Conservation (phyloP, 2,329 filamentous ascomycete genomes). For the Diaporthe eres region DNA sequence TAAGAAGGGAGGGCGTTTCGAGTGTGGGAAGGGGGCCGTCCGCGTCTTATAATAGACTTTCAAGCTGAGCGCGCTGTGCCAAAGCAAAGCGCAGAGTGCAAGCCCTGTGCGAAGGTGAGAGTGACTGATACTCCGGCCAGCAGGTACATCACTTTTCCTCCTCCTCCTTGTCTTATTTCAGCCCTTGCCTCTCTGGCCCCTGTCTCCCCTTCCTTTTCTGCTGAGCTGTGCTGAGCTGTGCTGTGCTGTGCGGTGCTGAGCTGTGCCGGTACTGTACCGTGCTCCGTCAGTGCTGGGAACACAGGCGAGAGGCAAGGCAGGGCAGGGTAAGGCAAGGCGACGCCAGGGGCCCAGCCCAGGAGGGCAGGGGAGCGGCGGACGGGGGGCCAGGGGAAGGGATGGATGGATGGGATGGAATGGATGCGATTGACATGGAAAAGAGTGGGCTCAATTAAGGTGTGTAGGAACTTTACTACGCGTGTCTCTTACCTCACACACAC, state of each 20-base stretch:
- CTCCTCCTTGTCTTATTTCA: slow-evolving; percentile 15
- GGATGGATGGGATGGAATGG: slow-evolving; percentile 36
- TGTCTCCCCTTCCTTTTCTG: neutral
- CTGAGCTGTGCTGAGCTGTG: slow-evolving; percentile 2
- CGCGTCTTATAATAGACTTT: slow-evolving; percentile 45
- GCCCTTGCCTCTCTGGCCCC: slow-evolving; percentile 24
- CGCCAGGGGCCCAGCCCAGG: slow-evolving; percentile 33
- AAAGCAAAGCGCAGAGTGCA: slow-evolving; percentile 35
- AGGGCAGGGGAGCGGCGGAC: slow-evolving; percentile 25
- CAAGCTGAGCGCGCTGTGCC: slow-evolving; percentile 40
- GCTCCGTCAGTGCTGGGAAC: slow-evolving; percentile 23
- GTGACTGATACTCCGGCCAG: slow-evolving; percentile 33
- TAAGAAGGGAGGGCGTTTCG: slow-evolving; percentile 42
- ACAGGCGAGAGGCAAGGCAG: slow-evolving; percentile 33
- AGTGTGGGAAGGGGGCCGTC: slow-evolving; percentile 44
- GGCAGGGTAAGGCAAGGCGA: slow-evolving; percentile 19
- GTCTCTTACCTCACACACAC: slow-evolving; percentile 12
- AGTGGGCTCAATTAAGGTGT: slow-evolving; percentile 37
- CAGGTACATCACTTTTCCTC: slow-evolving; percentile 21
- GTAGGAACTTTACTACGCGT: slow-evolving; percentile 30
- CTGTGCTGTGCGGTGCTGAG: neutral
- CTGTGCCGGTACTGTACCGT: slow-evolving; percentile 9
- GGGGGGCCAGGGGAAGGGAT: slow-evolving; percentile 39
- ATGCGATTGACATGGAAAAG: slow-evolving; percentile 38
- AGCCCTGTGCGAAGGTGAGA: slow-evolving; percentile 36